phyloP scores from a whole-genome alignment of 2,329 filamentous ascomycete genomes.

The Colletotrichum sp. region DNA sequence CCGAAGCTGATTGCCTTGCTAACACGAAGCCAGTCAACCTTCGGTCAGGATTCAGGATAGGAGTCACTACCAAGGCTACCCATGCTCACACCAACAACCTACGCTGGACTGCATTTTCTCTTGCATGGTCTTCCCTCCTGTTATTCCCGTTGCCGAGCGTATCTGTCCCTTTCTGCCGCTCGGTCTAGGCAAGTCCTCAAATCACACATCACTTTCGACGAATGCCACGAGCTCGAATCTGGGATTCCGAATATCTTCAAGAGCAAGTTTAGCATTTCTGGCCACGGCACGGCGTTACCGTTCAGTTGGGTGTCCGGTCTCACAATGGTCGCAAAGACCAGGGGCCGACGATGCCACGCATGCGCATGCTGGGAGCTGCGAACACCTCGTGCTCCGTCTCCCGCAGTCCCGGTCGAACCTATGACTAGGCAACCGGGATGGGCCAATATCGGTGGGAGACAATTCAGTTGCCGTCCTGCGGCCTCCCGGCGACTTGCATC shows the following conservation, averaged over 20 bases:
- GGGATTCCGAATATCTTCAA: conserved; percentile 69
- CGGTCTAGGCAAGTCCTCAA: conserved; percentile 59
- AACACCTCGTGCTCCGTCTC: conserved; percentile 67
- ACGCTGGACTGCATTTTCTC: conserved; percentile 63
- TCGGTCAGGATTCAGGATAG: conserved; percentile 63
- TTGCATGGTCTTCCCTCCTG: conserved; percentile 62
- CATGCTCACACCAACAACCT: conserved; percentile 51
- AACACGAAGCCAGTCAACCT: conserved; percentile 57
- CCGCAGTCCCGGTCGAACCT: conserved; percentile 59
- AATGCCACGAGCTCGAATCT: conserved; percentile 67
- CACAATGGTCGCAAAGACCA: conserved; percentile 56
- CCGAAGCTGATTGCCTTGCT: neutral
- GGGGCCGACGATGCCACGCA: conserved; percentile 58
- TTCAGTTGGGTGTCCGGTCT: conserved; percentile 58
- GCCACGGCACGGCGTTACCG: conserved; percentile 64
- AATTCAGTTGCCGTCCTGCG: conserved; percentile 63
- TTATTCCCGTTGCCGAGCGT: conserved; percentile 57
- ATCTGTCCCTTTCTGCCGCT: conserved; percentile 53
- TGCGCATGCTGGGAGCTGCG: conserved; percentile 61
- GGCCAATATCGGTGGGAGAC: conserved; percentile 61
- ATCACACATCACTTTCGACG: conserved; percentile 62
- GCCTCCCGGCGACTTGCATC: conserved; percentile 68
- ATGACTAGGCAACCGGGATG: conserved; percentile 68
- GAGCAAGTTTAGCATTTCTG: conserved; percentile 69
- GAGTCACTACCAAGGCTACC: conserved; percentile 60